phyloP scores from a whole-genome alignment of 441 rosid genomes.

The Hypseocharis bilobata region DNA sequence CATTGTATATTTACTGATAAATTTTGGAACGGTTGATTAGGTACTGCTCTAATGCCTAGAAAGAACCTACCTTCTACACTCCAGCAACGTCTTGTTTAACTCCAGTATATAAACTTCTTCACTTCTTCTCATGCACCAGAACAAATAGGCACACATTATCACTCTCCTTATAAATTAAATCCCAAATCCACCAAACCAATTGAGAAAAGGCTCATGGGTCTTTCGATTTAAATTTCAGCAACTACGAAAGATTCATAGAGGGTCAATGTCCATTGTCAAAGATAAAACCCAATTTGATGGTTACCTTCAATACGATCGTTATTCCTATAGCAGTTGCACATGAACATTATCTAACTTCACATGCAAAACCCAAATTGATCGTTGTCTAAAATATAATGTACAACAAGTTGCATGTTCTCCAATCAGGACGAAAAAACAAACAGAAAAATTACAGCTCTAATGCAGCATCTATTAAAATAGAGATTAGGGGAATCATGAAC shows the following conservation, averaged over 20 bases:
- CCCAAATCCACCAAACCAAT: neutral
- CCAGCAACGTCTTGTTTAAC: too few relatives aligned
- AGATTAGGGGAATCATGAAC: neutral
- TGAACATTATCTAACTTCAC: neutral
- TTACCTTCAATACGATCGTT: neutral
- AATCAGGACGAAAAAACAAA: neutral
- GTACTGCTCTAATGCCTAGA: too few relatives aligned
- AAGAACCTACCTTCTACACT: too few relatives aligned
- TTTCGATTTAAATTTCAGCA: neutral
- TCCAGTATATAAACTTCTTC: too few relatives aligned
- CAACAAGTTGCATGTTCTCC: neutral
- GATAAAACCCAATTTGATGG: neutral
- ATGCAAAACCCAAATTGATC: neutral
- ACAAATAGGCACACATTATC: too few relatives aligned
- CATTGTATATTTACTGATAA: too few relatives aligned
- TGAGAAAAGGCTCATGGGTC: neutral
- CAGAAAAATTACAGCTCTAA: too few relatives aligned
- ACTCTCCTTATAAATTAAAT: too few relatives aligned
- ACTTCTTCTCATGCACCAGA: too few relatives aligned
- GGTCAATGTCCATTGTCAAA: neutral
- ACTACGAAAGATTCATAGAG: neutral
- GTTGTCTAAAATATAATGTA: neutral
- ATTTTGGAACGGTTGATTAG: too few relatives aligned
- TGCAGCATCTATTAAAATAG: too few relatives aligned
- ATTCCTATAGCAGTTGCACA: neutral